Evolutionary conservation across 164 flowering plant species (phyloP), one percentile per base, ranked within the genome.

Genomic region (Vitis amurensis): DNA sequence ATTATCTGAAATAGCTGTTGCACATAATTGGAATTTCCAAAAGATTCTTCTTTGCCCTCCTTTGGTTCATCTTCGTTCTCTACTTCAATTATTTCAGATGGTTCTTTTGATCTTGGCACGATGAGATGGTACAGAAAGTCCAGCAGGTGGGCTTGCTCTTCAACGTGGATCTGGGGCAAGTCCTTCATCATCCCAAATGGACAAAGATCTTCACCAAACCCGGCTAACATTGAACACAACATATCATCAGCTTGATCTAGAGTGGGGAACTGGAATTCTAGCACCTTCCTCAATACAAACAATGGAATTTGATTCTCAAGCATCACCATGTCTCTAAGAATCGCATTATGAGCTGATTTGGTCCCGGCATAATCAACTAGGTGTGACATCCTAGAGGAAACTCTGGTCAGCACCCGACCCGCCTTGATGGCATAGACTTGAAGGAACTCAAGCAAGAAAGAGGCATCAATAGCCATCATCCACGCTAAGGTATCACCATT

Each of bases 301-400:
- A 84, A 47, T 1, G 90, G 91, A 23, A 87, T 85, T 67, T 87
- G 91, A 67, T 87, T 87, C 79, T 87, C 91, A 1, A 85, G 73
- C 86, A 85, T 82, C 17, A 74, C 52, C 3, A 81, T 70, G 37
- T 87, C 91, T 64, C 84, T 82, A 12, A 83, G 76, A 52, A 87
- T 77, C 1, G 81, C 78, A 14, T 82, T 75, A 49, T 82, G 84
- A 1, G 78, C 80, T 1, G 78, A 68, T 64, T 80, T 80, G 19
- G 70, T 74, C 4, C 82, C 79, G 3, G 77, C 68, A 62, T 51
- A 23, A 68, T 78, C 81, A 12, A 81, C 62, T 55, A 83, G 71
- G 55, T 75, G 83, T 4, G 82, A 70, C 83, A 83, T 74, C 53
- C 73, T 78, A 3, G 87, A 81, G 0, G 81, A 52, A 47, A 70